Evolutionary conservation across 768 basidiomycete genomes (phyloP).

Genomic region (Zangia roseola): DNA sequence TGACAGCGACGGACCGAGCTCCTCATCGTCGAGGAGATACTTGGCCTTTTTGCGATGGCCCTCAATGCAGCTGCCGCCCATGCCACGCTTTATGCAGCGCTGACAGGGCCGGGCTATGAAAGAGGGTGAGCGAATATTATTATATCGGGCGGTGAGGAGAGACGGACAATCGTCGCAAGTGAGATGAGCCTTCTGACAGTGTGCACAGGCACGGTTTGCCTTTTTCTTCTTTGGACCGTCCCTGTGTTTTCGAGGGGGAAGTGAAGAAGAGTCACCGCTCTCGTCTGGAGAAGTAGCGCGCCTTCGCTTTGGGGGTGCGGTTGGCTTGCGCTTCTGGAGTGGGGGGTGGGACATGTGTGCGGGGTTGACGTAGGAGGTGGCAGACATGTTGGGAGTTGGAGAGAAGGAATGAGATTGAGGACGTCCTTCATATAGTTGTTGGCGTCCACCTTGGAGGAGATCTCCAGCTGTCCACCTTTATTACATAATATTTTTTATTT

Average conservation of each 20-base stretch:
- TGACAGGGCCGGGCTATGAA: conserved; percentile 89
- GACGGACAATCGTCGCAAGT: conserved; percentile 97
- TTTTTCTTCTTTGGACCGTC: conserved; percentile 93
- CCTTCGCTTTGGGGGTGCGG: conserved; percentile 50
- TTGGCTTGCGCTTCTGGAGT: conserved; percentile 39
- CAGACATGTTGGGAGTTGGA: conserved; percentile 12
- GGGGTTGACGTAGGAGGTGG: conserved; percentile 40
- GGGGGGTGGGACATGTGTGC: conserved; percentile 36
- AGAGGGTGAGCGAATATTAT: conserved; percentile 12
- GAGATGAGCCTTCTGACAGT: conserved; percentile 95
- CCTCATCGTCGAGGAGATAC: conserved; percentile 91
- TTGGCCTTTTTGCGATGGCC: conserved; percentile 98
- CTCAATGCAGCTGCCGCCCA: conserved; percentile 85
- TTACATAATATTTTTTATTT: conserved; percentile 18
- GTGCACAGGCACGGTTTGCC: conserved; percentile 89
- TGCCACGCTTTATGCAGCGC: conserved; percentile 91
- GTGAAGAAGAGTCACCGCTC: conserved; percentile 45
- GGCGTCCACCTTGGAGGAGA: conserved; percentile 10
- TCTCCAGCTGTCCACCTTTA: conserved; percentile 11
- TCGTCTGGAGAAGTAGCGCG: conserved; percentile 62
- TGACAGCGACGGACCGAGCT: conserved; percentile 61
- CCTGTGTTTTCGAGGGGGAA: conserved; percentile 52
- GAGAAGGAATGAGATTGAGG: conserved; percentile 7
- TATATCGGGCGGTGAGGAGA: conserved; percentile 3
- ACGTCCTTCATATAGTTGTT: conserved; percentile 13